Evolutionary conservation across 1,284 basidiomycete species (phyloP).

Genomic region (Bondarzewia mesenterica): DNA sequence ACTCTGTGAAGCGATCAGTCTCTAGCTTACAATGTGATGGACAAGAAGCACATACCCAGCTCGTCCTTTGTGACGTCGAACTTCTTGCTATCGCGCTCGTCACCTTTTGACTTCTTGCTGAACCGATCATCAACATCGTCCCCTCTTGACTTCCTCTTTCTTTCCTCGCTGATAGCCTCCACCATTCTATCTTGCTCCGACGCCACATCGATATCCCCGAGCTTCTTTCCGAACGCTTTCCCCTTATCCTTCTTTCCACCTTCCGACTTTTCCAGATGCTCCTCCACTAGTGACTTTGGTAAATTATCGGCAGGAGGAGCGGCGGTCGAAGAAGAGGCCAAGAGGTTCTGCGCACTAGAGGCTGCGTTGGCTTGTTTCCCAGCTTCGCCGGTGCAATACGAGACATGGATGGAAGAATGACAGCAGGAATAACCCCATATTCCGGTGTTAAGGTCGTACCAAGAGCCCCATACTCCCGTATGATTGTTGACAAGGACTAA

Average conservation of each 20-base stretch:
- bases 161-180: conserved; percentile 71
- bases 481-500: conserved; percentile 92
- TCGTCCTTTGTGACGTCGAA: conserved; percentile 87
- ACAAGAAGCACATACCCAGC: conserved; percentile 54
- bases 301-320: conserved; percentile 15
- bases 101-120: conserved; percentile 56
- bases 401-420: conserved; percentile 79
- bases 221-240: conserved; percentile 57
- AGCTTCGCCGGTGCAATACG: conserved; percentile 89
- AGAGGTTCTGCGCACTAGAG: conserved; percentile 62
- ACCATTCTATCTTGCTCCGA: conserved; percentile 64
- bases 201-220: conserved; percentile 56
- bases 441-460: conserved; percentile 67
- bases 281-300: conserved; percentile 19
- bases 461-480: conserved; percentile 92
- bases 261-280: conserved; percentile 21
- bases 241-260: conserved; percentile 32
- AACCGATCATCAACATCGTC: conserved; percentile 45
- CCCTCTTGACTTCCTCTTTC: conserved; percentile 64
- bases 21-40: not conserved
- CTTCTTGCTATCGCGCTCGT: conserved; percentile 41
- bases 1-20: conserved; percentile 46
- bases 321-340: conserved; percentile 30
- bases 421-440: conserved; percentile 96
- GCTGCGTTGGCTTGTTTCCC: conserved; percentile 76